Base-by-base conservation (phyloP, 331 rosid genomes). In the Arachis monticola region DNA sequence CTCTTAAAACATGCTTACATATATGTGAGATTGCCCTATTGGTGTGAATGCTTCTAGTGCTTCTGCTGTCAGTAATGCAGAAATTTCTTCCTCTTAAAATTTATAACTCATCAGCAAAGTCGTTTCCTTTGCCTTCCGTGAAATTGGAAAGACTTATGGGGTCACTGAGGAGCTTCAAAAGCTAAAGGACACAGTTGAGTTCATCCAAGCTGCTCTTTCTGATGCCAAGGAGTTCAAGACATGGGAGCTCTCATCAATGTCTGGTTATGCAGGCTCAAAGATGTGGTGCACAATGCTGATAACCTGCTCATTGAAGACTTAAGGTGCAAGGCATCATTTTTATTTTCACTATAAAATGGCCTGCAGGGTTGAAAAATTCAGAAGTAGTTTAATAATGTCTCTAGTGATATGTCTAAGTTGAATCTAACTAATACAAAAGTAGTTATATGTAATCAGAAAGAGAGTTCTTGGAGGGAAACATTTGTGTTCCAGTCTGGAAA, bases 211-310 rank as follows among this genome's bases (percentile, higher is more conserved):
- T 12, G 10, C 3, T 1, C 67, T 61, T 61, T 61, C 10, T 1
- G 67, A 61, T 35, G 67, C 67, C 38, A 47, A 61, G 67, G 22
- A 61, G 67, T 11, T 32, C 67, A 35, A 61, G 67, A 12, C 1
- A 7, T 27, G 40, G 64, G 31, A 4, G 10, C 0, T 32, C 47
- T 17, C 8, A 17, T 61, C 47, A 11, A 61, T 8, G 12, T 5
- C 47, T 61, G 47, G 67, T 10, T 61, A 5, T 4, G 67, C 7
- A 61, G 27, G 67, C 17, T 61, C 67, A 61, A 61, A 61, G 22
- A 61, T 1, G 67, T 61, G 1, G 7, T 61, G 1, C 67, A 61
- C 9, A 10, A 6, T 61, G 67, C 67, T 4, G 67, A 61, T 35
- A 6, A 61, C 46, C 38, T 61, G 4, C 13, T 35, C 8, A 35